Base-by-base conservation (phyloP, 2,329 filamentous ascomycete species). In the Diaporthe capsici region DNA sequence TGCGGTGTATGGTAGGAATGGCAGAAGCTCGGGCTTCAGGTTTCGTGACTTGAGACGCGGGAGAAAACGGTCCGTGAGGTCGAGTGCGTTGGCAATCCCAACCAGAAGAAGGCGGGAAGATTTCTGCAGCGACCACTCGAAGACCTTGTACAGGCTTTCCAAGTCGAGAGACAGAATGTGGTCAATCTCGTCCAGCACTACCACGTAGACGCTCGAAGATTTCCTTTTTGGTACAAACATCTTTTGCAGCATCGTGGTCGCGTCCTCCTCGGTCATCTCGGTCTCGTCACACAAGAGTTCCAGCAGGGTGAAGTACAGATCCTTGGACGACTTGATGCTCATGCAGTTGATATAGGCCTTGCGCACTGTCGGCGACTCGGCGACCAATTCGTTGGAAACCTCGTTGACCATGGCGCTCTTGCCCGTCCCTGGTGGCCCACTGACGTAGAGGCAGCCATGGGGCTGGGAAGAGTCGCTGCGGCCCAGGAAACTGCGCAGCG, bases 131-230 rank as follows among this genome's bases (percentile, higher is more conserved):
- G 97, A 97, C 96, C 96, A 98, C 82, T 98, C 96, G 79, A 99
- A 98, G n/a, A 99, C 88, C 77, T 92, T 94, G 85, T 98, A 98
- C 20, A 99, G 88, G 73, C 97, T 93, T 79, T 97, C 95, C 75
- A 97, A 87, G 79, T 98, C 96, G 78, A 98, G 88, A 1, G 94
- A 96, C 55, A 99, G 88, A 68, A 99, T 92, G 81, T 98, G 94
- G 81, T 99, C 97, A 76, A 99, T 96, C 85, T 99, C 97, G 81
- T 99, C 97, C 75, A 99, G 87, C 1, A 95, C 94, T 42, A 99
- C 92, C n/a, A 98, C 84, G 81, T 94, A 97, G 17, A 94, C 90
- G 25, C 88, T 86, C 3, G 86, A 83, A 4, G 84, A 84, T 77
- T 87, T 89, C 78, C 89, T 90, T 83, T 88, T 91, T 42, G 92